Evolutionary conservation across 768 basidiomycete species (phyloP).

Genomic region (Suillus hirtellus): DNA sequence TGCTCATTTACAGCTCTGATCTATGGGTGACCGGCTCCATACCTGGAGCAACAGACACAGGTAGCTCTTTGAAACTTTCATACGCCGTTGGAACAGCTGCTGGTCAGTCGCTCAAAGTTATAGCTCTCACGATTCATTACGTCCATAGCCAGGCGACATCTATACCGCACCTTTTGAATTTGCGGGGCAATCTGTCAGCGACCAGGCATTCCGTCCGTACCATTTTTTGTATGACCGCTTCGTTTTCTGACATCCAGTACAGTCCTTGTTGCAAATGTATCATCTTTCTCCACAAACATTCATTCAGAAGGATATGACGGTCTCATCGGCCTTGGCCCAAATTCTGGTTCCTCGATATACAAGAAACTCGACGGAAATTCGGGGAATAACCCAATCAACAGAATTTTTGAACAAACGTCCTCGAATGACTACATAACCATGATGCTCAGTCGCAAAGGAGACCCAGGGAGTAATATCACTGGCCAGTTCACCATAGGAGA

Average conservation of each 20-base stretch:
- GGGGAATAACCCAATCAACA: constrained; percentile 62
- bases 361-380: constrained; percentile 49
- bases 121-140: constrained; percentile 5
- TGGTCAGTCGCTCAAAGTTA: constrained; percentile 40
- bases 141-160: constrained; percentile 47
- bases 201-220: constrained; percentile 68
- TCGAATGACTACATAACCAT: constrained; percentile 66
- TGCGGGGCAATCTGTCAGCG: constrained; percentile 54
- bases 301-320: constrained; percentile 65
- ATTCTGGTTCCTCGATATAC: constrained; percentile 63
- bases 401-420: constrained; percentile 62
- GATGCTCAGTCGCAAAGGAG: constrained; percentile 60
- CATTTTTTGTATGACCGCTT: not conserved
- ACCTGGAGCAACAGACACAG: constrained; percentile 54
- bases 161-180: constrained; percentile 53
- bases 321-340: constrained; percentile 78
- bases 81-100: constrained; percentile 71
- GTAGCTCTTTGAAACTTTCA: constrained; percentile 52
- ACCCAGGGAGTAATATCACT: constrained; percentile 46
- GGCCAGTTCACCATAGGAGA: constrained; percentile 75
- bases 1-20: constrained; percentile 54
- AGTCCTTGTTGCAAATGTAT: constrained; percentile 68
- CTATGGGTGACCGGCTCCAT: constrained; percentile 64
- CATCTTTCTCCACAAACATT: constrained; percentile 63
- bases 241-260: constrained; percentile 11